Conservation (phyloP, 352 stramenopile species). For the Phytophthora hybrid region DNA sequence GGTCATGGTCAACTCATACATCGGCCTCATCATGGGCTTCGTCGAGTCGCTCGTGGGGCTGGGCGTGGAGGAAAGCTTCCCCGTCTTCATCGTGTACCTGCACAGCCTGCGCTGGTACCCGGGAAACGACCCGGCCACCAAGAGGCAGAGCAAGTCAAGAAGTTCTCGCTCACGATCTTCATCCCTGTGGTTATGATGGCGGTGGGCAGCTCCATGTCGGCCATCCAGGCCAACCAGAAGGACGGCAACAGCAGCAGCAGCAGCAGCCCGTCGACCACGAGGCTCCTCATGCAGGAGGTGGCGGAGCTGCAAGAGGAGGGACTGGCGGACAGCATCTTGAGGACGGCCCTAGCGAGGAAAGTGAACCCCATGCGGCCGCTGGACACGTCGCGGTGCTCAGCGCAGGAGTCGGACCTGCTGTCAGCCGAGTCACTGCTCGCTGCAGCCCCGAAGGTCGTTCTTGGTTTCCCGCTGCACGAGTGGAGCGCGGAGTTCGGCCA, state of each 20-base stretch:
- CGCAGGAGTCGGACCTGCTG: conserved; percentile 8
- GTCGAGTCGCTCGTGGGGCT: no score
- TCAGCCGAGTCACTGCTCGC: conserved; percentile 21
- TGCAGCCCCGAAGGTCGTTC: conserved; percentile 30
- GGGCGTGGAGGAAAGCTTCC: no score
- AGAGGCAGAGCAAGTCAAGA: no score
- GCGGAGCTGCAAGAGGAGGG: conserved; percentile 11
- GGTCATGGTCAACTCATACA: no score
- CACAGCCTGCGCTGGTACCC: no score
- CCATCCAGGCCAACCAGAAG: conserved; percentile 67
- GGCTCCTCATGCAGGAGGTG: conserved; percentile 42
- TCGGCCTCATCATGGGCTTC: no score
- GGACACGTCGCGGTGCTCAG: conserved; percentile 29
- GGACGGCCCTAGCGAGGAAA: conserved; percentile 34
- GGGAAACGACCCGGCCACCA: background rate
- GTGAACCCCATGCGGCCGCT: conserved; percentile 38
- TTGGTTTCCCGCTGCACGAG: conserved; percentile 35
- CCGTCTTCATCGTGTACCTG: no score
- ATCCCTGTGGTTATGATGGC: conserved; percentile 52
- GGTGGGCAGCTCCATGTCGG: conserved; percentile 58
- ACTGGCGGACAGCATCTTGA: conserved; percentile 38
- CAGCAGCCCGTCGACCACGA: conserved; percentile 6
- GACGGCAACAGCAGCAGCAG: conserved; percentile 29
- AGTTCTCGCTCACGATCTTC: conserved; percentile 62
- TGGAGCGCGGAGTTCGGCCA: conserved; percentile 41